These are phyloP conservation scores for Saccharum hybrid DNA, from an alignment of 202 grass and related monocot species.

Conservation along the genomic window DNA sequence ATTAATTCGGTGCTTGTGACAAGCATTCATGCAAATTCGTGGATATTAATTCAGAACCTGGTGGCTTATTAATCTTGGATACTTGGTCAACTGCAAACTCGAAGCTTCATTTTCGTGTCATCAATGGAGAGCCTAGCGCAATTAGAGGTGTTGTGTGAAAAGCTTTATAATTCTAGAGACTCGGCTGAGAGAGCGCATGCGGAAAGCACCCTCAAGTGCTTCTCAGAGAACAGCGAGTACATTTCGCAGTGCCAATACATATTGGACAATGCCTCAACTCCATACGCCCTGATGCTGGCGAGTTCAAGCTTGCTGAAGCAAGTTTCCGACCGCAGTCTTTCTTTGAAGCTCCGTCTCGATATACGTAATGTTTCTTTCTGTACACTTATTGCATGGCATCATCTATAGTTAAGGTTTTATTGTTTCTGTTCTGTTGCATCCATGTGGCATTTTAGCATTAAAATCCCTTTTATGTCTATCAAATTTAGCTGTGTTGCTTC, in stretches of 20 bases:
- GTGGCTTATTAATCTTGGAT: constrained; percentile 77
- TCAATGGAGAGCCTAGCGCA: constrained; percentile 99
- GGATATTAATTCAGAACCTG: constrained; percentile 68
- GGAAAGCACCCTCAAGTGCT: constrained; percentile 97
- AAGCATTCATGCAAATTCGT: constrained; percentile 75
- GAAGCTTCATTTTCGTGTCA: constrained; percentile 55
- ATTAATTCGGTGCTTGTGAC: constrained; percentile 58
- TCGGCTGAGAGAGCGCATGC: constrained; percentile 92
- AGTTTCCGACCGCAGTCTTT: constrained; percentile 86
- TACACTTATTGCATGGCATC: constrained; percentile 46
- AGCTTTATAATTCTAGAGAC: constrained; percentile 98
- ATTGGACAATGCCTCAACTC: constrained; percentile 98
- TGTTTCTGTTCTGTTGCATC: constrained; percentile 39
- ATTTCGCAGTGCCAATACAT: constrained; percentile 99
- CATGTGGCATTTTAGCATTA: constrained; percentile 40
- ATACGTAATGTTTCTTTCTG: constrained; percentile 91
- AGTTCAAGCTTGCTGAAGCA: constrained; percentile 99
- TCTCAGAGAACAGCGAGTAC: constrained; percentile 98
- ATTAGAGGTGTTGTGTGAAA: constrained; percentile 96
- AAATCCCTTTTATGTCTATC: constrained; percentile 14
- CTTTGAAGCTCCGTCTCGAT: constrained; percentile 89
- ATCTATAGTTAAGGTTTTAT: constrained; percentile 38
- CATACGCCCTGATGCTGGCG: constrained; percentile 98
- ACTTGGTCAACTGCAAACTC: constrained; percentile 65
- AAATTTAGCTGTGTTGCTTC: not conserved